These are phyloP conservation scores for Acmispon strigosus DNA, from an alignment of 306 rosid species.

Conservation along the genomic window DNA sequence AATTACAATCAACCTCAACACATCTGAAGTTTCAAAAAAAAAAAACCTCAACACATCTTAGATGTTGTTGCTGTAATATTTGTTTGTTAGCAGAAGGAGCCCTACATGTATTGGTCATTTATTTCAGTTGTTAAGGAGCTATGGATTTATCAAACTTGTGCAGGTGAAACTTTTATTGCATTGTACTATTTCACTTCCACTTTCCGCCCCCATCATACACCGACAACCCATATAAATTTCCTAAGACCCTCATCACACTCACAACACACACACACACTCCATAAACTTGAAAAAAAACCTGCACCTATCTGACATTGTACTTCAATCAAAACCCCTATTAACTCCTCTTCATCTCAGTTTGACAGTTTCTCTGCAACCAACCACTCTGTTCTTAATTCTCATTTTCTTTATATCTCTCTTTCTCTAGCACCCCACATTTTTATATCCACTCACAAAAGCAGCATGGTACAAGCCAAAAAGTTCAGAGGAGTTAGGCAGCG, in stretches of 20 bases:
- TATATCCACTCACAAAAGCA: not conserved
- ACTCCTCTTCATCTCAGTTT: not conserved
- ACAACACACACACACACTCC: too few species aligned
- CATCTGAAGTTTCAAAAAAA: too few species aligned
- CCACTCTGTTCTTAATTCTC: not conserved
- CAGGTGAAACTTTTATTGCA: constrained; percentile 83
- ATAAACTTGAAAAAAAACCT: too few species aligned
- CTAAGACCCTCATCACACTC: not conserved
- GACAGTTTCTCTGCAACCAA: not conserved
- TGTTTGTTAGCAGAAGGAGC: constrained; percentile 5
- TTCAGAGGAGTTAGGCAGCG: constrained; percentile 99
- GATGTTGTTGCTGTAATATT: too few species aligned
- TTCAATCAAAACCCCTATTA: not conserved
- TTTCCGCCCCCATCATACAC: constrained; percentile 59
- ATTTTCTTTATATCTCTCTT: not conserved
- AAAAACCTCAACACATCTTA: too few species aligned
- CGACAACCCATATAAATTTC: constrained; percentile 44
- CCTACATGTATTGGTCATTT: constrained; percentile 30
- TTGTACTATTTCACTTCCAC: constrained; percentile 28
- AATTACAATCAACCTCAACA: too few species aligned
- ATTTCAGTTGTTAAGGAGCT: constrained; percentile 52
- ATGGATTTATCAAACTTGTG: constrained; percentile 40
- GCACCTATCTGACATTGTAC: not conserved
- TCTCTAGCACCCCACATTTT: not conserved
- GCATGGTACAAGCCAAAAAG: constrained; percentile 82